Evolutionary conservation across 2,329 filamentous ascomycete species (phyloP), one percentile per base, ranked within the genome.

Genomic region (Verticillium dahliae): DNA sequence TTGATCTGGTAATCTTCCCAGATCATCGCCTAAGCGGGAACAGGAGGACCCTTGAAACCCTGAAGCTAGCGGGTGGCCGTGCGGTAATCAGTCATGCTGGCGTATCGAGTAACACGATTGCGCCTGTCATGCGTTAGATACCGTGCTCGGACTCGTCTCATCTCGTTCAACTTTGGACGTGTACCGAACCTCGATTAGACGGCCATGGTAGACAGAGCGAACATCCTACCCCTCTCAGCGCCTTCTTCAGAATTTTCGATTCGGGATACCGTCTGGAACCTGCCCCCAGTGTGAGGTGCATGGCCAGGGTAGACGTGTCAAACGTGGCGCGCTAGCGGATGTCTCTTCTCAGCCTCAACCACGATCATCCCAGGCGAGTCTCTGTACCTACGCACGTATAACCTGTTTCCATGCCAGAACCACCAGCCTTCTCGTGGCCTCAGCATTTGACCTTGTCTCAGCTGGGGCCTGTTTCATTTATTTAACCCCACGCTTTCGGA

Each of bases 241-340:
- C 45, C 18, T n/a, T 15, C 9, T 37, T 37, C 35, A 37, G 22
- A 27, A 9, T n/a, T 50, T 50, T 50, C 45, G 45, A 50, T 50
- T n/a, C 18, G 45, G 9, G 22, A 50, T 22, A 50, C 45, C 4
- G 3, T 18, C 22, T 50, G 45, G 45, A 50, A 50, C 45, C 45
- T 50, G n/a, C n/a, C 45, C n/a, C 38, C 39, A 58, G 35, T 39
- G 39, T 39, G 57, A 58, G 57, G 33, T 27, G 38, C 45, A 31
- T 22, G 50, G 22, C 41, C 15, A 50, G 57, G 57, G 27, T 58
- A 58, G 38, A 58, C 57, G 57, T 58, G 57, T 58, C 57, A 58
- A 41, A 31, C 7, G 31, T 31, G 37, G 38, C 38, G 38, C 57
- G 37, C 38, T 31, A 31, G 57, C 22, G 38, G 13, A 34, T 31